These are phyloP conservation scores for Aspergillus unguis DNA, from an alignment of 2,329 filamentous ascomycete species.

Conservation along the genomic window DNA sequence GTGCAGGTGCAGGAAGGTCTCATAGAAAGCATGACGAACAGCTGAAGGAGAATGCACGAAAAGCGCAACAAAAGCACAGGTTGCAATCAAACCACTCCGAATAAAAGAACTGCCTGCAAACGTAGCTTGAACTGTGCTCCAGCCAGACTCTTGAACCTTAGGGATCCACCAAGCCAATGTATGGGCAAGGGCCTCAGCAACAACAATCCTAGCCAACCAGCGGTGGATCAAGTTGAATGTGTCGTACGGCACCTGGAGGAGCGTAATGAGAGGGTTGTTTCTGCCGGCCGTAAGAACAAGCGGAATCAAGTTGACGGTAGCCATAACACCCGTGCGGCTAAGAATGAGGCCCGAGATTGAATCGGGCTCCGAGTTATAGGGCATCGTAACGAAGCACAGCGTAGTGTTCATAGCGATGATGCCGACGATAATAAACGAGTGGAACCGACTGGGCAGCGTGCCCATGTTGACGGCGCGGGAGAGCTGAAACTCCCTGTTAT, in stretches of 20 bases:
- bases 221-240: slow-evolving; percentile 63
- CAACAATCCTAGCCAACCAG: slow-evolving; percentile 72
- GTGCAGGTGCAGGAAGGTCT: slow-evolving; percentile 88
- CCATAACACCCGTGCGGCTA: slow-evolving; percentile 43
- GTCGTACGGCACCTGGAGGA: slow-evolving; percentile 44
- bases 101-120: slow-evolving; percentile 35
- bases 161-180: slow-evolving; percentile 71
- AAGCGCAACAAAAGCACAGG: slow-evolving; percentile 62
- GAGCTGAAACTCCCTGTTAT: slow-evolving; percentile 46
- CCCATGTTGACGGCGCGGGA: slow-evolving; percentile 45
- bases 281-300: slow-evolving; percentile 42
- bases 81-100: slow-evolving; percentile 45
- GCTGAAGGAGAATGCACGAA: slow-evolving; percentile 71
- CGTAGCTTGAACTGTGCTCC: slow-evolving; percentile 31
- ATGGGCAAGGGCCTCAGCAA: slow-evolving; percentile 68
- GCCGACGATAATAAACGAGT: slow-evolving; percentile 40
- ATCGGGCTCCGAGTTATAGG: slow-evolving; percentile 35
- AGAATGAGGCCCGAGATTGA: slow-evolving; percentile 39
- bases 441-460: slow-evolving; percentile 46
- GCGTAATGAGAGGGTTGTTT: slow-evolving; percentile 43
- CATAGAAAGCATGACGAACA: slow-evolving; percentile 90
- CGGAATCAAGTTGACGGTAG: slow-evolving; percentile 44
- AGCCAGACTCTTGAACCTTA: slow-evolving; percentile 50
- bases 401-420: slow-evolving; percentile 45
- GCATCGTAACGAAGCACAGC: slow-evolving; percentile 50